These are phyloP conservation scores for Xenoacremonium recifei DNA, from an alignment of 2,329 filamentous ascomycete species.

Conservation along the genomic window DNA sequence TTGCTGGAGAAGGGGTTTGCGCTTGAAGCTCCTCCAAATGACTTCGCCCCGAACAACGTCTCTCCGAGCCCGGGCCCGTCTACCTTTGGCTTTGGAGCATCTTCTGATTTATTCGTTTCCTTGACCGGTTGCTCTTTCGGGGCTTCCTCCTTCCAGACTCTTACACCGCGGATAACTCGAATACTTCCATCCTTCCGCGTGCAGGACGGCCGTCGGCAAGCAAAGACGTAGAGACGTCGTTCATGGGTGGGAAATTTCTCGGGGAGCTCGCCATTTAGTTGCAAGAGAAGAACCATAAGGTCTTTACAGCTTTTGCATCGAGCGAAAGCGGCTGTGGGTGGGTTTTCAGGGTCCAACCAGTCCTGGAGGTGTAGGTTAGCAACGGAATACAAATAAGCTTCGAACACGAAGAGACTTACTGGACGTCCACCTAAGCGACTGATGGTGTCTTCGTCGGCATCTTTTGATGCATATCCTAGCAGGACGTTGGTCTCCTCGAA, in stretches of 20 bases:
- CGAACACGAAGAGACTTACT: slow-evolving; percentile 52
- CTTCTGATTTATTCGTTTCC: slow-evolving; percentile 30
- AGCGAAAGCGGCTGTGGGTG: slow-evolving; percentile 74
- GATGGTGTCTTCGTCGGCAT: slow-evolving; percentile 76
- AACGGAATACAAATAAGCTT: slow-evolving; percentile 1
- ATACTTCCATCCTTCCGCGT: slow-evolving; percentile 80
- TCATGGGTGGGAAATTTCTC: slow-evolving; percentile 85
- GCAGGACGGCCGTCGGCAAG: slow-evolving; percentile 75
- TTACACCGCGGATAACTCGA: slow-evolving; percentile 69
- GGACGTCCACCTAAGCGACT: slow-evolving; percentile 86
- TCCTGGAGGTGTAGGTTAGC: slow-evolving; percentile 49
- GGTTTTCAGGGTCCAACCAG: slow-evolving; percentile 73
- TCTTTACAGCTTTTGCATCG: slow-evolving; percentile 86
- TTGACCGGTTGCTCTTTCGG: slow-evolving; percentile 24
- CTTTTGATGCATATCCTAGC: slow-evolving; percentile 82
- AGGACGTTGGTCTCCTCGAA: slow-evolving; percentile 84
- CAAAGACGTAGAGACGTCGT: slow-evolving; percentile 82
- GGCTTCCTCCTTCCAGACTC: slow-evolving; percentile 45
- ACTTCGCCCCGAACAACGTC: slow-evolving; percentile 66
- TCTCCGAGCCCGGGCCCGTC: slow-evolving; percentile 56
- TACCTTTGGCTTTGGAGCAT: slow-evolving; percentile 34
- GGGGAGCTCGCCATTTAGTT: slow-evolving; percentile 88
- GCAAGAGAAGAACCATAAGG: slow-evolving; percentile 79
- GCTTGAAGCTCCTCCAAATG: slow-evolving; percentile 35
- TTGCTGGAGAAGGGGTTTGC: slow-evolving; percentile 62